Conservation (phyloP, 441 rosid genomes). For the Manihot esculenta region DNA sequence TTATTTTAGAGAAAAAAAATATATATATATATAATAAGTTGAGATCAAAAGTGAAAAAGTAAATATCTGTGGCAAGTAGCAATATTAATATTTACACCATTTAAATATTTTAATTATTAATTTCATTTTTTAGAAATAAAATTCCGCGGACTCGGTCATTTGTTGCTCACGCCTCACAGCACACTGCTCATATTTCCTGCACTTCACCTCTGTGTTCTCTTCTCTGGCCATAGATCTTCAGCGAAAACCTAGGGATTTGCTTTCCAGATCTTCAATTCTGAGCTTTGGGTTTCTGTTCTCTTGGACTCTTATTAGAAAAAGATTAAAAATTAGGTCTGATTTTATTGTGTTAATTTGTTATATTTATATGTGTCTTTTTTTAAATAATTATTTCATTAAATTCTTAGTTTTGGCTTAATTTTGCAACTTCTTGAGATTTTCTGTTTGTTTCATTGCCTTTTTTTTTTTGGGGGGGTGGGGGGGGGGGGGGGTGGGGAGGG, state of each 20-base stretch:
- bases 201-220: neutral
- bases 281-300: slow-evolving; percentile 13
- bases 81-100: too few species aligned
- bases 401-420: neutral
- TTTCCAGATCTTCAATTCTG: slow-evolving; percentile 21
- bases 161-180: neutral
- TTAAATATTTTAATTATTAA: too few species aligned
- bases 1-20: too few species aligned
- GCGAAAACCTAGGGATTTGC: slow-evolving; percentile 29
- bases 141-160: neutral
- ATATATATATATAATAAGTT: too few species aligned
- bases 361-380: neutral
- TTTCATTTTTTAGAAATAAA: slow-evolving; percentile 1
- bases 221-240: slow-evolving; percentile 28
- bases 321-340: neutral
- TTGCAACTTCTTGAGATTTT: neutral
- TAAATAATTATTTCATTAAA: neutral
- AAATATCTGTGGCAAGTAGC: too few species aligned
- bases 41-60: too few species aligned
- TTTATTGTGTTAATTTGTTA: neutral
- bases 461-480: too few species aligned
- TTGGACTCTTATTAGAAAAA: neutral
- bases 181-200: slow-evolving; percentile 5
- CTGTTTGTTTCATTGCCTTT: neutral
- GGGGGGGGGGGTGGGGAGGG: too few species aligned